These are phyloP conservation scores for Cladosporium sp. DNA, from an alignment of 2,329 filamentous ascomycete species.

Conservation along the genomic window DNA sequence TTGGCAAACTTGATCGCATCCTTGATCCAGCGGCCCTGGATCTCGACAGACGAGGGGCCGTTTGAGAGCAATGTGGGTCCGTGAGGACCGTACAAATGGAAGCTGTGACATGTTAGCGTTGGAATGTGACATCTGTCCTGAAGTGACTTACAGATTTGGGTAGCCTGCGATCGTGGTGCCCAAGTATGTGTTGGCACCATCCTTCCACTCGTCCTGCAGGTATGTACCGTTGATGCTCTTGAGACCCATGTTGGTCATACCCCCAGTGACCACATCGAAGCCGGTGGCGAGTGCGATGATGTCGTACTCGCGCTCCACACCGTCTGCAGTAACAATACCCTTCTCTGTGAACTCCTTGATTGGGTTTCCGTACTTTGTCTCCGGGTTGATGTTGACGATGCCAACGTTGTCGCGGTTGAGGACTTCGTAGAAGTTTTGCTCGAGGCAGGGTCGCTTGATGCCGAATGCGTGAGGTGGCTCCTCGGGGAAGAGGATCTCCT, in stretches of 20 bases:
- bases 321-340: slow-evolving; percentile 37
- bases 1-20: slow-evolving; percentile 26
- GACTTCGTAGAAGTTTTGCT: slow-evolving; percentile 46
- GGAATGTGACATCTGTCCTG: not conserved
- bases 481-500: slow-evolving; percentile 43
- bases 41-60: slow-evolving; percentile 40
- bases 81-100: slow-evolving; percentile 38
- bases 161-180: slow-evolving; percentile 41
- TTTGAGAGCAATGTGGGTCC: slow-evolving; percentile 42
- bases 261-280: slow-evolving; percentile 45
- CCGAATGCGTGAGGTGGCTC: slow-evolving; percentile 44
- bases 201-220: slow-evolving; percentile 40
- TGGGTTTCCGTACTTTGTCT: slow-evolving; percentile 28
- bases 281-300: slow-evolving; percentile 46
- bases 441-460: slow-evolving; percentile 44
- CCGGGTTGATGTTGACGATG: slow-evolving; percentile 39
- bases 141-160: slow-evolving; percentile 38
- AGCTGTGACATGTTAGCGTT: not conserved
- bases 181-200: slow-evolving; percentile 40
- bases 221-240: slow-evolving; percentile 31
- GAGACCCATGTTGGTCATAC: slow-evolving; percentile 44
- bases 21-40: slow-evolving; percentile 39
- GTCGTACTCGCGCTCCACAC: slow-evolving; percentile 38
- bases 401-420: slow-evolving; percentile 41
- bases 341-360: slow-evolving; percentile 41